These are phyloP conservation scores for Penstemon newberryi DNA, from an alignment of 257 asterid species.

Conservation along the genomic window DNA sequence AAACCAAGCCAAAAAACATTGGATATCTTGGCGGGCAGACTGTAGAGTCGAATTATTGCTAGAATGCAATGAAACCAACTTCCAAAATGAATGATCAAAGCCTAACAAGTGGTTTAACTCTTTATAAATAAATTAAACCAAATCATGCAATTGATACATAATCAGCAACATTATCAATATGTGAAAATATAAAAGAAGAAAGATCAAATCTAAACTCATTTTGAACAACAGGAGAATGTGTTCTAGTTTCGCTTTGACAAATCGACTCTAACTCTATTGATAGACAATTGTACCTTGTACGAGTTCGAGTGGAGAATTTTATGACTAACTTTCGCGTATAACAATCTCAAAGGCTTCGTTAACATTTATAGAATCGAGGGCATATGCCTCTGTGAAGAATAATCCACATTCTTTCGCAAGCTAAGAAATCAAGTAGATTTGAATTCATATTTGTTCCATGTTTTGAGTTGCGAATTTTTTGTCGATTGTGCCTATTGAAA, in stretches of 20 bases:
- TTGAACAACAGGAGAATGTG: slow-evolving; percentile 50
- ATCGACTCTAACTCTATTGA: slow-evolving; percentile 52
- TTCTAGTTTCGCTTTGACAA: slow-evolving; percentile 44
- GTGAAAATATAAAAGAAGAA: neutral
- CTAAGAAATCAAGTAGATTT: too few relatives aligned
- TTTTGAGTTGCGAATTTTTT: too few relatives aligned
- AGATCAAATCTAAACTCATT: slow-evolving; percentile 27
- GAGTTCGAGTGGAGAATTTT: slow-evolving; percentile 60
- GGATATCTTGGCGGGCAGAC: too few relatives aligned
- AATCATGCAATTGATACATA: slow-evolving; percentile 18
- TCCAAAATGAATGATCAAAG: too few relatives aligned
- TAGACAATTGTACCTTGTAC: slow-evolving; percentile 58
- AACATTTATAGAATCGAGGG: slow-evolving; percentile 63
- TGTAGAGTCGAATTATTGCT: too few relatives aligned
- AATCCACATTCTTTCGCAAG: slow-evolving; percentile 67
- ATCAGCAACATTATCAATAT: slow-evolving; percentile 21
- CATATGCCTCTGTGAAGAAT: slow-evolving; percentile 71
- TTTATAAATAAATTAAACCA: neutral
- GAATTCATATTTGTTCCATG: too few relatives aligned
- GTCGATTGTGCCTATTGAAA: too few relatives aligned
- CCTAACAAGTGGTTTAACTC: neutral
- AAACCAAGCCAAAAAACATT: too few relatives aligned
- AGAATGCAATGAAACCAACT: too few relatives aligned
- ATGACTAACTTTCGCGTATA: slow-evolving; percentile 56
- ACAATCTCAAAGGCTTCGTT: slow-evolving; percentile 61